These are phyloP conservation scores for Yamadazyma atmosphaerica DNA, from an alignment of 1,139 yeast species.

Conservation along the genomic window DNA sequence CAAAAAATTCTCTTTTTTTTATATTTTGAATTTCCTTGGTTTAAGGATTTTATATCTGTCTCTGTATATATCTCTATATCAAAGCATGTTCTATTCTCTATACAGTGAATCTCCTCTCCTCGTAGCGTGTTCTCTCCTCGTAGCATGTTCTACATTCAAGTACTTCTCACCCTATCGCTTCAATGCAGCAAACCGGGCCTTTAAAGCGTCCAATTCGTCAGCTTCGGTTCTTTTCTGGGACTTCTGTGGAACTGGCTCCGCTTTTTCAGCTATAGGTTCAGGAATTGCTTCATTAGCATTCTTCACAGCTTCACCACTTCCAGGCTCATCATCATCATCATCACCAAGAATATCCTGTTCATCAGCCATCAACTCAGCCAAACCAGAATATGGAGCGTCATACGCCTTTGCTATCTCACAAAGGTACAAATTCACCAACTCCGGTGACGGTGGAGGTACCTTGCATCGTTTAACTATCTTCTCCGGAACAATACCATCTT, in stretches of 20 bases:
- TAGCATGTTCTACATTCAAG: too few species aligned
- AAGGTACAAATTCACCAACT: slow-evolving; percentile 68
- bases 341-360: slow-evolving; percentile 22
- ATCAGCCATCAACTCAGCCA: slow-evolving; percentile 34
- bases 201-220: slow-evolving; percentile 42
- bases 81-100: too few species aligned
- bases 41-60: too few species aligned
- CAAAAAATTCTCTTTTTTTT: not conserved
- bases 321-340: slow-evolving; percentile 20
- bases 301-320: slow-evolving; percentile 25
- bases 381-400: slow-evolving; percentile 68
- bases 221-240: slow-evolving; percentile 10
- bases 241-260: too few species aligned
- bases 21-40: not conserved
- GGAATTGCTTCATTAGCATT: too few species aligned
- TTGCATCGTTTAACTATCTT: slow-evolving; percentile 64
- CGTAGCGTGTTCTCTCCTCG: too few species aligned
- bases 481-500: slow-evolving; percentile 55
- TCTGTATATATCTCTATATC: too few species aligned
- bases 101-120: too few species aligned
- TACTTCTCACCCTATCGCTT: slow-evolving; percentile 27
- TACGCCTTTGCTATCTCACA: slow-evolving; percentile 83
- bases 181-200: slow-evolving; percentile 49
- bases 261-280: slow-evolving; percentile 19
- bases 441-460: slow-evolving; percentile 66